Conservation (phyloP, 1,139 yeast genomes). For the Pichia sp. region DNA sequence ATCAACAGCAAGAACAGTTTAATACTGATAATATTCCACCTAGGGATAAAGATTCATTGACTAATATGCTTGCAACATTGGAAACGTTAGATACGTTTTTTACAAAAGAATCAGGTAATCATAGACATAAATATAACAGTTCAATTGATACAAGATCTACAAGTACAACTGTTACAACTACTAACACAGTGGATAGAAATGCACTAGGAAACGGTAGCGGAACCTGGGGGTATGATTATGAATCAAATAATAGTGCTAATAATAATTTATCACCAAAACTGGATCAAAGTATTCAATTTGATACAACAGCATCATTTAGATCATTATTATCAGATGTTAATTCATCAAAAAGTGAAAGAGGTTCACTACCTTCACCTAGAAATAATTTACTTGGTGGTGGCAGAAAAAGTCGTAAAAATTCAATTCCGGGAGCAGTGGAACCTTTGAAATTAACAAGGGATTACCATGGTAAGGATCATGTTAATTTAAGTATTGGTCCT, state of each 20-base stretch:
- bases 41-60: slow-evolving; percentile 66
- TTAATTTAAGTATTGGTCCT: background rate
- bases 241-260: background rate
- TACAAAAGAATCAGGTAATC: slow-evolving; percentile 50
- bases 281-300: slow-evolving; percentile 14
- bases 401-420: slow-evolving; percentile 9
- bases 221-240: slow-evolving; percentile 16
- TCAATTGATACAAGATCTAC: slow-evolving; percentile 36
- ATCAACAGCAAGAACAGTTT: slow-evolving; percentile 23
- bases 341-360: slow-evolving; percentile 9
- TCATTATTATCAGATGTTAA: slow-evolving; percentile 18
- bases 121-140: slow-evolving; percentile 29
- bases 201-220: background rate
- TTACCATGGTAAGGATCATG: slow-evolving; percentile 2
- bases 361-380: slow-evolving; percentile 9
- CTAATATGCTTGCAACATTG: slow-evolving; percentile 94
- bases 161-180: slow-evolving; percentile 5
- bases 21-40: slow-evolving; percentile 25
- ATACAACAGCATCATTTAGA: slow-evolving; percentile 17
- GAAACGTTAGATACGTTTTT: slow-evolving; percentile 92
- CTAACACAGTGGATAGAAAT: background rate
- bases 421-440: slow-evolving; percentile 10
- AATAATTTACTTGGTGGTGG: slow-evolving; percentile 2
- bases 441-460: slow-evolving; percentile 17
- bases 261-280: slow-evolving; percentile 9